Percentiles rank a stretch among this genome's conserved stretches.
These are phyloP conservation scores for Verticillium isaacii DNA, from an alignment of 2,329 filamentous ascomycete genomes.

Conservation along the genomic window DNA sequence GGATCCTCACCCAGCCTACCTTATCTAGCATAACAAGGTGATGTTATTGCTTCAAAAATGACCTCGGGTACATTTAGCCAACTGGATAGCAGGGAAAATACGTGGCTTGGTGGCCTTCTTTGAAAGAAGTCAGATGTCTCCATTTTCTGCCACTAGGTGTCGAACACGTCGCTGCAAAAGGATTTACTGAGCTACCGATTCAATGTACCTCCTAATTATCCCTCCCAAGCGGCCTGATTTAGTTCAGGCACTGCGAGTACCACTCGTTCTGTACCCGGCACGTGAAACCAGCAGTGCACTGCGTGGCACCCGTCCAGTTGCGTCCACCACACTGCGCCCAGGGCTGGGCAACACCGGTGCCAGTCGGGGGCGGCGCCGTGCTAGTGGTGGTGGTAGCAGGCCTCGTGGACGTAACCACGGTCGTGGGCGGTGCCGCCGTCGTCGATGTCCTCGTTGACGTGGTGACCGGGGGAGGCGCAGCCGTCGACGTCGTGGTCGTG, in stretches of 20 bases:
- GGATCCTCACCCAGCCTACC: no score
- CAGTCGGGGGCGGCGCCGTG: constrained; percentile 6
- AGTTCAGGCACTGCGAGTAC: constrained; percentile 30
- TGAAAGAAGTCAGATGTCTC: no score
- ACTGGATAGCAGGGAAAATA: no score
- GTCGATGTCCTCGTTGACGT: not conserved
- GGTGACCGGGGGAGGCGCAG: constrained; percentile 15
- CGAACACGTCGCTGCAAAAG: no score
- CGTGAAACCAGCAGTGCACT: constrained; percentile 26
- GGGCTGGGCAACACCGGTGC: constrained; percentile 9
- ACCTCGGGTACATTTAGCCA: no score
- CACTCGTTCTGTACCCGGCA: constrained; percentile 20
- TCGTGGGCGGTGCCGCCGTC: not conserved
- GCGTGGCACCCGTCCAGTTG: constrained; percentile 28
- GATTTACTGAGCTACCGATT: not conserved
- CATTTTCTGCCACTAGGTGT: no score
- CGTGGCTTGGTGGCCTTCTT: no score
- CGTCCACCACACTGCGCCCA: constrained; percentile 37
- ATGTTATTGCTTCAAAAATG: no score
- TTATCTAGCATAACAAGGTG: no score
- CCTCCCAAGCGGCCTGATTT: not conserved
- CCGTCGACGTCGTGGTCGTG: constrained; percentile 23
- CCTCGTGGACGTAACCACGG: not conserved
- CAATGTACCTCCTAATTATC: not conserved
- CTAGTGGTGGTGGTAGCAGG: constrained; percentile 2